Conservation (phyloP, 2,329 filamentous ascomycete genomes). For the Calonectria leucothoes region DNA sequence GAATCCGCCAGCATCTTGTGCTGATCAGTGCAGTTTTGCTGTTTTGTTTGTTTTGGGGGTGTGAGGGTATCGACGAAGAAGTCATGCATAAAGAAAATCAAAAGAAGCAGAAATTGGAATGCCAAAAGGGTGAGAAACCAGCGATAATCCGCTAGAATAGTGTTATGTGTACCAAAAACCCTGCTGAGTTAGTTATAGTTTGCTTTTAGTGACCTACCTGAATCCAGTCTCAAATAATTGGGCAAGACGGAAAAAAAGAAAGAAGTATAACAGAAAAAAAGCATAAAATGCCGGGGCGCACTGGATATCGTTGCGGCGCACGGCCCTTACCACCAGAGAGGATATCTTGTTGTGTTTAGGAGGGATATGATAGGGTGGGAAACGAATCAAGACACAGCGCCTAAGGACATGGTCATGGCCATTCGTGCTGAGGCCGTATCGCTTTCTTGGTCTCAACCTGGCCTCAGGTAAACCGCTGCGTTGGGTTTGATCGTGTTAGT, state of each 20-base stretch:
- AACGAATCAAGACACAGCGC: neutral
- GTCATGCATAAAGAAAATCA: constrained; percentile 26
- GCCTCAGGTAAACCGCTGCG: constrained; percentile 17
- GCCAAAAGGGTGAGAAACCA: constrained; percentile 9
- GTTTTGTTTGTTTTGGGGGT: constrained; percentile 25
- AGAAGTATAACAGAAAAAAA: too few relatives aligned
- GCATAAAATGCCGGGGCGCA: neutral
- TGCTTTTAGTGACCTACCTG: constrained; percentile 30
- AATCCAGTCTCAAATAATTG: neutral
- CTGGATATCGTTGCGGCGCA: constrained; percentile 14
- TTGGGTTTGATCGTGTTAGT: constrained; percentile 32
- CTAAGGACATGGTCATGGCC: neutral
- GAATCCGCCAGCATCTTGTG: constrained; percentile 26
- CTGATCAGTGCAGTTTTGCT: constrained; percentile 25
- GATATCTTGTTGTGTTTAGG: constrained; percentile 12
- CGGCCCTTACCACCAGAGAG: constrained; percentile 40
- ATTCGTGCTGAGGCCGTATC: constrained; percentile 5
- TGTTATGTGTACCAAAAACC: constrained; percentile 13
- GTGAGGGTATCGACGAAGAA: constrained; percentile 39
- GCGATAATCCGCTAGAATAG: neutral
- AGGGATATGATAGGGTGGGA: neutral
- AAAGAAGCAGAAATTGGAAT: constrained; percentile 1
- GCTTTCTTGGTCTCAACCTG: constrained; percentile 20
- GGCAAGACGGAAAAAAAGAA: neutral
- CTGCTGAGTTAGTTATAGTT: constrained; percentile 34